Percentiles rank a stretch among this genome's conserved stretches.
Conservation (phyloP, 331 rosid species). For the Rosa hybrid region DNA sequence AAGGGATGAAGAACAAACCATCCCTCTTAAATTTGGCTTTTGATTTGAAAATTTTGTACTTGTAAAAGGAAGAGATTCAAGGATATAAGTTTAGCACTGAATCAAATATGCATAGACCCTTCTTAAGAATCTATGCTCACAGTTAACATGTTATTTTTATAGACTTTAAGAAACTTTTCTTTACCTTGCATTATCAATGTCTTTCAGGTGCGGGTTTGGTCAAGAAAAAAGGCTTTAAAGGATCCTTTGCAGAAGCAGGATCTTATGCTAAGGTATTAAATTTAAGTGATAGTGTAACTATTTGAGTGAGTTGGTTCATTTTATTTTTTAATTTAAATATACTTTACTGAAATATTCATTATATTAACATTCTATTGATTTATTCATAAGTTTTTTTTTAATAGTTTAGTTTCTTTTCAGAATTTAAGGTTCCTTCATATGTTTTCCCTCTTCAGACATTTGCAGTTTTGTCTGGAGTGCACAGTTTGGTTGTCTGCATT, state of each 20-base stretch:
- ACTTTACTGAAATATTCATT: background rate
- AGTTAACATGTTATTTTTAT: background rate
- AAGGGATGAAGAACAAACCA: background rate
- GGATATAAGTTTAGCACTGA: background rate
- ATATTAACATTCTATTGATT: background rate
- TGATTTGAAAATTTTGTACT: background rate
- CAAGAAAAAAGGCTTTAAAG: constrained; percentile 90
- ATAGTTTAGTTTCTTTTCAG: background rate
- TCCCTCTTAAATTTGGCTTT: background rate
- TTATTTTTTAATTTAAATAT: background rate
- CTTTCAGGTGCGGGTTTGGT: constrained; percentile 80
- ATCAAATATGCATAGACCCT: background rate
- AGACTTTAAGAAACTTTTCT: background rate
- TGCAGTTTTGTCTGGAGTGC: constrained; percentile 98
- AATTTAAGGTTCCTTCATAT: constrained; percentile 6
- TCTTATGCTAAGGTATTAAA: constrained; percentile 76
- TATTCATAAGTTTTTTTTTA: background rate
- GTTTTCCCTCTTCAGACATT: constrained; percentile 57
- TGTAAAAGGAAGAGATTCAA: background rate
- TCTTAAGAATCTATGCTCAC: background rate
- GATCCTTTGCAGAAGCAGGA: constrained; percentile 84
- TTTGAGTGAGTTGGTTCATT: background rate
- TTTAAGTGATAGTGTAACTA: background rate
- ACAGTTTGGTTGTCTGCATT: constrained; percentile 93
- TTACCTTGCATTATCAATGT: constrained; percentile 7